Evolutionary conservation across 2,329 filamentous ascomycete genomes (phyloP).

Genomic region (Aspergillus phoenicis): DNA sequence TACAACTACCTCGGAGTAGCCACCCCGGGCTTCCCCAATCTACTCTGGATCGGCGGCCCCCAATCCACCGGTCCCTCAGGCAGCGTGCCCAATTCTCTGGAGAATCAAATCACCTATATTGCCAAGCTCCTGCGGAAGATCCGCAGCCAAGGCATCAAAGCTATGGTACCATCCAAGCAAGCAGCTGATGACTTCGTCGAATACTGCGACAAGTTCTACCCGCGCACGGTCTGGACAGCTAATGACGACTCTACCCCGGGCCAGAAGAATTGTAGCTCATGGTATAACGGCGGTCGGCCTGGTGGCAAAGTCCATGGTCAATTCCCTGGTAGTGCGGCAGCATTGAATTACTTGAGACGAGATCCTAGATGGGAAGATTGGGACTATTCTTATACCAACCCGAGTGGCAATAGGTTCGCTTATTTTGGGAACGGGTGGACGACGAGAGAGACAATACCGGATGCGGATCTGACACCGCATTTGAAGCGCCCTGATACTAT

Average conservation of each 20-base stretch:
- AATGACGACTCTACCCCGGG: constrained; percentile 44
- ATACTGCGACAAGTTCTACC: constrained; percentile 53
- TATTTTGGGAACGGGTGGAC: constrained; percentile 73
- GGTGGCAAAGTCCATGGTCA: constrained; percentile 67
- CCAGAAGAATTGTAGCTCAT: constrained; percentile 65
- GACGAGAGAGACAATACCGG: constrained; percentile 57
- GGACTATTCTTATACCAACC: constrained; percentile 54
- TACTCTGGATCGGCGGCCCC: constrained; percentile 66
- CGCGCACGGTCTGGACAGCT: constrained; percentile 50
- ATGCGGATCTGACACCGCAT: constrained; percentile 66
- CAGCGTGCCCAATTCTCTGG: constrained; percentile 67
- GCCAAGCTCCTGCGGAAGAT: constrained; percentile 70
- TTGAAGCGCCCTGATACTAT: constrained; percentile 58
- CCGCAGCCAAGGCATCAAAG: constrained; percentile 65
- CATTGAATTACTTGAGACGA: constrained; percentile 61
- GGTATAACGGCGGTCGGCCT: constrained; percentile 69
- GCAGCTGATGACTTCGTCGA: constrained; percentile 62
- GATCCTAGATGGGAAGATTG: constrained; percentile 63
- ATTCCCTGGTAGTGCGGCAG: constrained; percentile 69
- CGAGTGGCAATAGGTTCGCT: constrained; percentile 46
- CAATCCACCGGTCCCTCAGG: constrained; percentile 63
- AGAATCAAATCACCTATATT: constrained; percentile 66
- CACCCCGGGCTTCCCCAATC: constrained; percentile 67
- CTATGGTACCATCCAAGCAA: constrained; percentile 58
- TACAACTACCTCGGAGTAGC: constrained; percentile 68